These are phyloP conservation scores for Yamadazyma friedrichii DNA, from an alignment of 1,139 yeast genomes.

Conservation along the genomic window DNA sequence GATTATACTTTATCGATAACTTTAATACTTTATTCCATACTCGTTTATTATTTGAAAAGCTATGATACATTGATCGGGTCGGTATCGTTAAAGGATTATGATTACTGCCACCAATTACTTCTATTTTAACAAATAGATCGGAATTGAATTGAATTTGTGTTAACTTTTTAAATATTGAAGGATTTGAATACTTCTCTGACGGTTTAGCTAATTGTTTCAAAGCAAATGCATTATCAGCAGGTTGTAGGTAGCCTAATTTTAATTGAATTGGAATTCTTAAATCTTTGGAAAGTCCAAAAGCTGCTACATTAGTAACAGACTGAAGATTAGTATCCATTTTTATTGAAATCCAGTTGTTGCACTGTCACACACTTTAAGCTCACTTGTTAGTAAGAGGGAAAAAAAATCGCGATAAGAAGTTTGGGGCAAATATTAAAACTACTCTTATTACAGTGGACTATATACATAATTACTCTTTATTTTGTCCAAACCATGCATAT, in stretches of 20 bases:
- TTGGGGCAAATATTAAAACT: no score
- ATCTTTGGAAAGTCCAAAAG: slow-evolving; percentile 79
- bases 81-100: slow-evolving; percentile 67
- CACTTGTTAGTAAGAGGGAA: no score
- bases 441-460: not conserved
- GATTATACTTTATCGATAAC: slow-evolving; percentile 69
- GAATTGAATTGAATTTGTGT: slow-evolving; percentile 53
- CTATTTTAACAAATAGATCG: slow-evolving; percentile 63
- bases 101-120: slow-evolving; percentile 54
- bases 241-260: slow-evolving; percentile 35
- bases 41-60: slow-evolving; percentile 48
- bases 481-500: slow-evolving; percentile 41
- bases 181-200: slow-evolving; percentile 57
- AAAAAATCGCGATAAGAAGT: no score
- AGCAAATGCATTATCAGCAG: slow-evolving; percentile 20
- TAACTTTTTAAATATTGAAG: slow-evolving; percentile 46
- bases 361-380: not conserved
- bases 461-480: slow-evolving; percentile 16
- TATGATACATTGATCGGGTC: slow-evolving; percentile 61
- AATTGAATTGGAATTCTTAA: slow-evolving; percentile 50
- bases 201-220: slow-evolving; percentile 39
- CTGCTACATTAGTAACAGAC: slow-evolving; percentile 37
- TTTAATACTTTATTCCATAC: slow-evolving; percentile 59
- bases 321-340: not conserved
- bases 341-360: not conserved